phyloP scores from a whole-genome alignment of 2,329 filamentous ascomycete genomes.

The Aspergillus sergii region DNA sequence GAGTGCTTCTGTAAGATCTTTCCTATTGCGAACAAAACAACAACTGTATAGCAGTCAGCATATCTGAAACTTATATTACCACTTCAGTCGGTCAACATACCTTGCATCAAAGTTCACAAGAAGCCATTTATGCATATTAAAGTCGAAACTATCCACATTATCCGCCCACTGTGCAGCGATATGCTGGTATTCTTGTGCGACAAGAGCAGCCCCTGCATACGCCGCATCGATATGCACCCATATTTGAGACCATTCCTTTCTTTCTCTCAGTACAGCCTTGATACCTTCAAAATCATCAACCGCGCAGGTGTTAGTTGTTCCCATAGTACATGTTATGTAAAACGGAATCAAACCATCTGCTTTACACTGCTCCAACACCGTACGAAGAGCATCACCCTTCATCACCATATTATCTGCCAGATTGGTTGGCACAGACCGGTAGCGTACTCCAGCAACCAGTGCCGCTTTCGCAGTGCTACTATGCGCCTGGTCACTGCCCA shows the following conservation, averaged over 20 bases:
- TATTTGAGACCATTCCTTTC: constrained; percentile 56
- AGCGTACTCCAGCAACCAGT: constrained; percentile 79
- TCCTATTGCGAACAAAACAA: constrained; percentile 74
- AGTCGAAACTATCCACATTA: constrained; percentile 83
- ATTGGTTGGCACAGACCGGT: constrained; percentile 67
- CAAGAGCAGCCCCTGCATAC: constrained; percentile 82
- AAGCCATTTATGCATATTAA: constrained; percentile 98
- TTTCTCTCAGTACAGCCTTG: constrained; percentile 54
- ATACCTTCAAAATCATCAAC: constrained; percentile 79
- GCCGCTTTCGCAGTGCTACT: constrained; percentile 86
- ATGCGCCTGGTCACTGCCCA: constrained; percentile 79
- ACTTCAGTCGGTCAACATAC: constrained; percentile 20
- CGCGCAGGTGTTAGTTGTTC: constrained; percentile 86
- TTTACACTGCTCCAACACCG: constrained; percentile 66
- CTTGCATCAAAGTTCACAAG: constrained; percentile 88
- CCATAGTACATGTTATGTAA: constrained; percentile 80
- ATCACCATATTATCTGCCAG: constrained; percentile 69
- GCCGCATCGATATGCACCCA: constrained; percentile 96
- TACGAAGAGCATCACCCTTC: constrained; percentile 64
- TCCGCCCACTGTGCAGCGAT: constrained; percentile 61
- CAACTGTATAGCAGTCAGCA: constrained; percentile 53
- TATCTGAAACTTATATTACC: no score
- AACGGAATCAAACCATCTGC: constrained; percentile 77
- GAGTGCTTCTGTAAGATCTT: constrained; percentile 76
- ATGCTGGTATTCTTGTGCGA: constrained; percentile 78